These are phyloP conservation scores for Chlorella sp. DNA, from an alignment of 139 green algal genomes.

Conservation along the genomic window DNA sequence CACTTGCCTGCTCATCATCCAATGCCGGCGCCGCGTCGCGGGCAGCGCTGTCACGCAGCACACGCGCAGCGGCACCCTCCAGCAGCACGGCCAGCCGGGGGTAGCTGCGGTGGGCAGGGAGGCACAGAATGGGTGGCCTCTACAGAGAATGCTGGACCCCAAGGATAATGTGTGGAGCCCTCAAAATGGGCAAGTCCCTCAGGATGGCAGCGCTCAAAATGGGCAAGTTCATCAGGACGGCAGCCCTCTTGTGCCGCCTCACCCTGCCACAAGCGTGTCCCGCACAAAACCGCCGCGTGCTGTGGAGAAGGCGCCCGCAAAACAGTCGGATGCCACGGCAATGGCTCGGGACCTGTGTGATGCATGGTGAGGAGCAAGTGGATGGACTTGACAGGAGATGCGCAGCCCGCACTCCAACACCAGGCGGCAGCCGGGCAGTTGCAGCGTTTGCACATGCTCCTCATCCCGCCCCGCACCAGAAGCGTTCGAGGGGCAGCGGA, in stretches of 20 bases:
- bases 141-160: too few species aligned
- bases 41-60: conserved; percentile 74
- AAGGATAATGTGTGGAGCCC: too few species aligned
- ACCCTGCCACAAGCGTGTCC: conserved; percentile 67
- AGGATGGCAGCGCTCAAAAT: too few species aligned
- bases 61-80: conserved; percentile 69
- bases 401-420: too few species aligned
- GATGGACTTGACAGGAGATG: too few species aligned
- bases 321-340: conserved; percentile 50
- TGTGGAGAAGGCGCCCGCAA: conserved; percentile 60
- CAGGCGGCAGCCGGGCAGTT: too few species aligned
- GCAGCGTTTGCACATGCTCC: too few species aligned
- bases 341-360: conserved; percentile 31
- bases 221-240: too few species aligned
- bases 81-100: conserved; percentile 81
- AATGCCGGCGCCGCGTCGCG: conserved; percentile 12
- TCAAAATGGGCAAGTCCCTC: too few species aligned
- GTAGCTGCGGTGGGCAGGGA: conserved; percentile 50
- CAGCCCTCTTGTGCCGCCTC: too few species aligned
- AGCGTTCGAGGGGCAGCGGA: conserved; percentile 47
- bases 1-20: conserved; percentile 19
- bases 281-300: conserved; percentile 71
- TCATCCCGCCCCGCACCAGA: conserved; percentile 56
- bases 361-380: too few species aligned
- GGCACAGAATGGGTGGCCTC: too few species aligned